A percentile compares a stretch with the other conserved stretches of the same genome.
phyloP scores from a whole-genome alignment of 208 protist genomes.

The Plasmodiophora brassicae region DNA sequence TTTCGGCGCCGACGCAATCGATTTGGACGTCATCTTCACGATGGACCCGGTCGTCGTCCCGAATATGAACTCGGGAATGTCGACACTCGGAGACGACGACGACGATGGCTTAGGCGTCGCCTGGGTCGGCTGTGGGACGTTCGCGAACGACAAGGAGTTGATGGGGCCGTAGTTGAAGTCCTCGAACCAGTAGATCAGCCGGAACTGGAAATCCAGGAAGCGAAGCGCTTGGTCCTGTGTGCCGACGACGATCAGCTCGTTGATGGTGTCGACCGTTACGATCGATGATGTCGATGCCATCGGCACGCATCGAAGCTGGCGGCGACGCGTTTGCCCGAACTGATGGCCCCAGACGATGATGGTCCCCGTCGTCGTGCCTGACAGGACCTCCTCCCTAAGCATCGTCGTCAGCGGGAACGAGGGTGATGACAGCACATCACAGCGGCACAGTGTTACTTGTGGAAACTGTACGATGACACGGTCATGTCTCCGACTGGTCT shows the following conservation, averaged over 20 bases:
- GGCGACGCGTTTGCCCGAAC: background rate
- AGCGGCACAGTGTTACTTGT: too few relatives aligned
- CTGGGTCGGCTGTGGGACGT: too few relatives aligned
- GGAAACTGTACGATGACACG: too few relatives aligned
- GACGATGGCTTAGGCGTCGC: background rate
- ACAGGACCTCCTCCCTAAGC: background rate
- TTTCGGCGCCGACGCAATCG: background rate
- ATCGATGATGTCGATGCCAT: background rate
- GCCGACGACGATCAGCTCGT: constrained; percentile 73
- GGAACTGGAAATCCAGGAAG: constrained; percentile 83
- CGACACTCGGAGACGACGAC: background rate
- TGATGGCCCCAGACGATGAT: background rate
- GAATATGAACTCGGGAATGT: background rate
- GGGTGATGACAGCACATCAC: too few relatives aligned
- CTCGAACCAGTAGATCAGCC: constrained; percentile 87
- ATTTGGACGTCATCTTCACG: background rate
- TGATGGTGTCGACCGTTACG: background rate
- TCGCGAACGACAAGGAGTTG: constrained; percentile 77
- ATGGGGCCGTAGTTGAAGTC: constrained; percentile 81
- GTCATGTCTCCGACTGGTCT: too few relatives aligned
- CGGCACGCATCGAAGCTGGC: background rate
- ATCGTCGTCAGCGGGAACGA: too few relatives aligned
- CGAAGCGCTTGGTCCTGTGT: constrained; percentile 83
- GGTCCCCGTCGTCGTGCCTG: background rate
- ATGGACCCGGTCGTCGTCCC: background rate